phyloP scores from a whole-genome alignment of 139 green algal genomes.

The Micromonas commoda region DNA sequence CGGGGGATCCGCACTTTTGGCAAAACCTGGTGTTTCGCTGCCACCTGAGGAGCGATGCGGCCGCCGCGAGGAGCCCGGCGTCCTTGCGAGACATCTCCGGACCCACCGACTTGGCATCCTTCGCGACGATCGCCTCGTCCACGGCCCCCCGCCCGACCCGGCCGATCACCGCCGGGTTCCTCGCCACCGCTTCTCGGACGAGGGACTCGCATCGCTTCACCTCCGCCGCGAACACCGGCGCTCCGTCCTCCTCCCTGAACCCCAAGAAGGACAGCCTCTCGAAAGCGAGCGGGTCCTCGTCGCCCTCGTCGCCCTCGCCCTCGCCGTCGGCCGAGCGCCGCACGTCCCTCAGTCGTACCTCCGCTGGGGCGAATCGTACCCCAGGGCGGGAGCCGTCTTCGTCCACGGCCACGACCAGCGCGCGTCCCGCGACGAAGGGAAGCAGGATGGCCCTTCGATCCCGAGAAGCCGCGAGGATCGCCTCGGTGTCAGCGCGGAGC shows the following conservation, averaged over 20 bases:
- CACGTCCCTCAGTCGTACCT: too few species aligned
- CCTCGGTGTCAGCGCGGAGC: not conserved
- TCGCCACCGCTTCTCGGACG: not conserved
- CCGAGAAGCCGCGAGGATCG: not conserved
- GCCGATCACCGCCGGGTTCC: not conserved
- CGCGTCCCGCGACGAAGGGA: not conserved
- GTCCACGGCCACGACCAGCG: not conserved
- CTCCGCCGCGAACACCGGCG: not conserved
- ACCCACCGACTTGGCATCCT: not conserved
- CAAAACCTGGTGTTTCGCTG: slow-evolving; percentile 5
- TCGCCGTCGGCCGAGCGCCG: not conserved
- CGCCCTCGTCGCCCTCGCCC: too few species aligned
- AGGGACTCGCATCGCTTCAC: too few species aligned
- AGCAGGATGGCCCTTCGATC: not conserved
- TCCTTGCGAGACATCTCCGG: not conserved
- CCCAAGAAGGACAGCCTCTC: not conserved
- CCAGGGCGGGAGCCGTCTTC: not conserved
- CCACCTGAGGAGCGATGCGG: not conserved
- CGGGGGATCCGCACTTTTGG: not conserved
- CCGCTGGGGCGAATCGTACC: not conserved
- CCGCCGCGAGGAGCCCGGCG: not conserved
- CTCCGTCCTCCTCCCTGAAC: not conserved
- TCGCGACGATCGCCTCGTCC: not conserved
- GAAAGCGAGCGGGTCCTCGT: not conserved
- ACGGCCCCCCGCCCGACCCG: not conserved